Base-by-base conservation (phyloP, 192 early-diverging fungal species). In the Entomortierella beljakovae region DNA sequence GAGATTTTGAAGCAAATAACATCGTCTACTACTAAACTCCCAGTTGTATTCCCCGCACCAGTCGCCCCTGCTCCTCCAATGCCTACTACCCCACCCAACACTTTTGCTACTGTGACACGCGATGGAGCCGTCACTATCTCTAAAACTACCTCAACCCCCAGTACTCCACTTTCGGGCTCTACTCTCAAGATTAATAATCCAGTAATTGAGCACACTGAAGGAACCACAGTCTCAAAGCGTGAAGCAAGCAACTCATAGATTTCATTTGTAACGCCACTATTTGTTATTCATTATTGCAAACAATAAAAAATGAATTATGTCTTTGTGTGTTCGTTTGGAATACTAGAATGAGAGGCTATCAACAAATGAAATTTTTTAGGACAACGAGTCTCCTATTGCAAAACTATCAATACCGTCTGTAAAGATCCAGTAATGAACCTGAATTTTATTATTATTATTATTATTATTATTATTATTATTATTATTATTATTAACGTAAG, bases 61-160 rank as follows among this genome's bases (percentile, higher is more conserved):
- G 68, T 79, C 28, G 75, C 75, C 6, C 75, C 75, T 38, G 67
- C 75, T 13, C 67, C 67, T 31, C 75, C 75, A 26, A 52, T 28
- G 50, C 67, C 66, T 13, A 69, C 66, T 7, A 69, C 75, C 0
- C 75, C 75, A 3, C 75, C 75, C 23, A 62, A 79, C 56, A 79
- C 75, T 20, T 79, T 70, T 70, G 75, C 75, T 6, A 70, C 75
- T 1, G 75, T 79, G 6, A 79, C 75, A 26, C 67, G 75, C 23
- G 75, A 79, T 55, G 75, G 75, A 16, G 53, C 69, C 26, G 75
- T 79, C 31, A 65, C 67, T 9, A 70, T 79, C 23, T 61, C 25
- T 22, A 70, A 64, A 25, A 70, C 33, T 11, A 51, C 68, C 2
- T n/a, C 51, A 18, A 46, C 73, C 6, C 59, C 75, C 23, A 64